Conservation (phyloP, 2,329 filamentous ascomycete genomes). For the Aspergillus hortae region DNA sequence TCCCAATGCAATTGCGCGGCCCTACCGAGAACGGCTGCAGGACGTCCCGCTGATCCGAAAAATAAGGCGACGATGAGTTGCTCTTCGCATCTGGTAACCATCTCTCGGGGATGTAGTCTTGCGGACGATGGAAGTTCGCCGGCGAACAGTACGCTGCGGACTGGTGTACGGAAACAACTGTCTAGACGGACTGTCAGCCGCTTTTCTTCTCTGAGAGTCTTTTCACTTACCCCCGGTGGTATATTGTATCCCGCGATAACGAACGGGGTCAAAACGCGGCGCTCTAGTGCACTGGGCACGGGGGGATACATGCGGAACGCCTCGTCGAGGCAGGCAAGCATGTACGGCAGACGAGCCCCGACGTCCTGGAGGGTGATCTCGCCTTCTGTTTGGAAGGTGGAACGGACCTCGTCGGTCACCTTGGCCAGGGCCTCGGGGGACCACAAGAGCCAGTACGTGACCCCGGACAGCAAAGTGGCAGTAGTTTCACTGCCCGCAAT, state of each 20-base stretch:
- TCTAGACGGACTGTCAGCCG: too few relatives aligned
- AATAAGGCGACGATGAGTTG: slow-evolving; percentile 28
- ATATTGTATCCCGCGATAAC: too few relatives aligned
- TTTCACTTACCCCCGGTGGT: too few relatives aligned
- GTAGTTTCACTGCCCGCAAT: slow-evolving; percentile 44
- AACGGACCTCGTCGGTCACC: slow-evolving; percentile 5
- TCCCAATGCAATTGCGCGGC: slow-evolving; percentile 47
- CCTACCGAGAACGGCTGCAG: slow-evolving; percentile 50
- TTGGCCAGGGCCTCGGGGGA: too few relatives aligned
- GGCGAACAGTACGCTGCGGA: too few relatives aligned
- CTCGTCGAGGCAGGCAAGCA: slow-evolving; percentile 41
- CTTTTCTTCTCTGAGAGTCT: too few relatives aligned
- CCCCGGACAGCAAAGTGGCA: slow-evolving; percentile 41
- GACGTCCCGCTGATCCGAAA: slow-evolving; percentile 40
- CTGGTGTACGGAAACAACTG: too few relatives aligned
- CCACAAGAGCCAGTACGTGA: too few relatives aligned
- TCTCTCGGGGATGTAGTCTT: slow-evolving; percentile 45
- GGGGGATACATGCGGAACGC: slow-evolving; percentile 31
- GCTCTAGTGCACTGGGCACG: too few relatives aligned
- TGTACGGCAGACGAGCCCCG: slow-evolving; percentile 28
- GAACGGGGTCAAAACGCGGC: too few relatives aligned
- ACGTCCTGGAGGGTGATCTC: slow-evolving; percentile 31
- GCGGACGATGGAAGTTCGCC: slow-evolving; percentile 21
- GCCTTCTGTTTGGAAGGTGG: slow-evolving; percentile 13
- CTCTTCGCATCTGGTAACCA: slow-evolving; percentile 31